phyloP scores from a whole-genome alignment of 1,284 basidiomycete species.

The Marasmius fiardii region DNA sequence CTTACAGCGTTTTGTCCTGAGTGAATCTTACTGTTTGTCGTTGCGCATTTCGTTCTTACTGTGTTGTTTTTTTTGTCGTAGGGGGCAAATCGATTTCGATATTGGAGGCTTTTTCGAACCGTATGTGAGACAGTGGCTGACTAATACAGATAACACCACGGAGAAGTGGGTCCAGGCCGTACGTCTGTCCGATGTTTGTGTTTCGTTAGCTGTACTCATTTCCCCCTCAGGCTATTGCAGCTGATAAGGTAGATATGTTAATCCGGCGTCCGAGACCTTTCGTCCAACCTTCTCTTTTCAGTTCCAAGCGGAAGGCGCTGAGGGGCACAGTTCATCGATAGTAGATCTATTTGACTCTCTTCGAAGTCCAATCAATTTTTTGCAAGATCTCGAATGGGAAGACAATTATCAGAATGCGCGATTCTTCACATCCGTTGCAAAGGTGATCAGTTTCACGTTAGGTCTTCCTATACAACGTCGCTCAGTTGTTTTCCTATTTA shows the following conservation, averaged over 20 bases:
- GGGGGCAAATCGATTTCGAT: conserved; percentile 62
- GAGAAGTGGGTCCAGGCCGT: conserved; percentile 92
- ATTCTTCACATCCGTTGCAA: conserved; percentile 86
- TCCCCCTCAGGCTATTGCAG: conserved; percentile 67
- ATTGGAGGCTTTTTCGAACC: conserved; percentile 80
- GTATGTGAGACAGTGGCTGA: conserved; percentile 87
- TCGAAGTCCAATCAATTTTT: conserved; percentile 85
- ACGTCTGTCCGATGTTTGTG: conserved; percentile 28
- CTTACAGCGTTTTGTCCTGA: conserved; percentile 76
- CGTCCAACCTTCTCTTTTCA: conserved; percentile 26
- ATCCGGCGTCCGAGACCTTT: conserved; percentile 16
- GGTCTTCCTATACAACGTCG: too few species aligned
- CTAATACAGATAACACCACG: conserved; percentile 89
- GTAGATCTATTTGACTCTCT: conserved; percentile 95
- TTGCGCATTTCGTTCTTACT: conserved; percentile 14
- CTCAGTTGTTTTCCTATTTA: conserved; percentile 29
- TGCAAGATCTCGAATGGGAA: conserved; percentile 90
- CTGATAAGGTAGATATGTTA: conserved; percentile 87
- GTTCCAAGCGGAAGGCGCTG: conserved; percentile 83
- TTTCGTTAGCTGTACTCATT: conserved; percentile 5
- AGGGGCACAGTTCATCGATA: conserved; percentile 93
- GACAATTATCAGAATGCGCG: conserved; percentile 86
- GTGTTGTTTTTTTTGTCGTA: conserved; percentile 26
- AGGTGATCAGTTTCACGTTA: conserved; percentile 42
- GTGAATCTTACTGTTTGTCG: conserved; percentile 38